A percentile compares a stretch with the other conserved stretches of the same genome.
phyloP scores from a whole-genome alignment of 495 filamentous ascomycete species.

The Pyrenopolyporus hunteri region DNA sequence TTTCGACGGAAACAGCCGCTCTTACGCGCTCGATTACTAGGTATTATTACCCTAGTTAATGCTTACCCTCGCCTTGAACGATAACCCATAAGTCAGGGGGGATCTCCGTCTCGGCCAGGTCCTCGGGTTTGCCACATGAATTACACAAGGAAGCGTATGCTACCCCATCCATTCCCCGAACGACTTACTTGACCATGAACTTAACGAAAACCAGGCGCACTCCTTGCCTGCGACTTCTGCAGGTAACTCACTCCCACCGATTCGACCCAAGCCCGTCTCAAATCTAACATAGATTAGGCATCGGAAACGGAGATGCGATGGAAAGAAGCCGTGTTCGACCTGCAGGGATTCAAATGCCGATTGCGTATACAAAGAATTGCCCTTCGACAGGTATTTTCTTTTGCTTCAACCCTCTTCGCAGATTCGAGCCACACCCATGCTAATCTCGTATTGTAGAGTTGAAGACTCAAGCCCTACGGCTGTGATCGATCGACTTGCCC shows the following conservation, averaged over 20 bases:
- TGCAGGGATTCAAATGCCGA: conserved; percentile 45
- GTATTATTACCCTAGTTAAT: conserved; percentile 29
- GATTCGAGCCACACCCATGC: neutral
- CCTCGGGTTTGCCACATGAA: conserved; percentile 41
- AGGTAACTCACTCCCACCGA: conserved; percentile 22
- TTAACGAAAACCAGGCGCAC: conserved; percentile 38
- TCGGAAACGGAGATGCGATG: conserved; percentile 46
- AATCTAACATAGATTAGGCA: conserved; percentile 34
- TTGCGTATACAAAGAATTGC: conserved; percentile 45
- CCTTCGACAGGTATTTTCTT: conserved; percentile 39
- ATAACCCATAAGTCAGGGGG: conserved; percentile 34
- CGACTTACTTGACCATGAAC: conserved; percentile 11
- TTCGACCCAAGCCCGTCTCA: neutral
- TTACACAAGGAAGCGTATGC: conserved; percentile 46
- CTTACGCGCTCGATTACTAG: conserved; percentile 26
- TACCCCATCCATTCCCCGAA: conserved; percentile 10
- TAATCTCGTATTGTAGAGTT: conserved; percentile 27
- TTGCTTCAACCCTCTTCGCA: neutral
- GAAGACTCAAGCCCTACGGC: conserved; percentile 40
- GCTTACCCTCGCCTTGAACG: conserved; percentile 22
- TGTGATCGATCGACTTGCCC: conserved; percentile 42
- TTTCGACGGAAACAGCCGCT: conserved; percentile 37
- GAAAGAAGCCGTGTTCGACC: conserved; percentile 43
- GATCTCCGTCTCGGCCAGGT: conserved; percentile 16
- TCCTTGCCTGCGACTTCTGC: conserved; percentile 47